Conservation (phyloP, 177 flowering plant species). For the Vitis hybrid region DNA sequence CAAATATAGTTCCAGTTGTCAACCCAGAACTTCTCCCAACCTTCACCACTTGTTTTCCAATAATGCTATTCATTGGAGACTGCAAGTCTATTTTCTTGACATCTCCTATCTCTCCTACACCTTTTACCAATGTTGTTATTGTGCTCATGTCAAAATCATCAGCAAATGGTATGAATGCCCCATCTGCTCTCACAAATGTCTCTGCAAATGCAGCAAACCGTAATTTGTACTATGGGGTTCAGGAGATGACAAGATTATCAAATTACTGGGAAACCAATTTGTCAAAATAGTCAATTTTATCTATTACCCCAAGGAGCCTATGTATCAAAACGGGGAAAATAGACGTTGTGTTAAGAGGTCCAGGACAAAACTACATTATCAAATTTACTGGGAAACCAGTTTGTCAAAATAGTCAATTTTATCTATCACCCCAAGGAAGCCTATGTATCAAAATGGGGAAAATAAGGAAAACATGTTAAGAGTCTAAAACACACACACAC, state of each 20-base stretch:
- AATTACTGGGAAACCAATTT: not conserved
- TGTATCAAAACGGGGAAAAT: not conserved
- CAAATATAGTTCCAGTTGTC: conserved; percentile 63
- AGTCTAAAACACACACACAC: no score
- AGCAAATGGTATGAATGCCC: conserved; percentile 71
- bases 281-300: not conserved
- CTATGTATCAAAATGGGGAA: not conserved
- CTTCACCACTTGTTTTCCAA: conserved; percentile 65
- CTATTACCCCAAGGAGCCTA: not conserved
- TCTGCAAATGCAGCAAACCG: conserved; percentile 36
- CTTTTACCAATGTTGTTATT: conserved; percentile 59
- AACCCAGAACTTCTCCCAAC: conserved; percentile 80
- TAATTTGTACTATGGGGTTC: not conserved
- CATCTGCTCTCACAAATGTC: conserved; percentile 80
- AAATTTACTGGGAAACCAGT: no score
- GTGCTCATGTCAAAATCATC: conserved; percentile 68
- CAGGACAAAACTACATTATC: no score
- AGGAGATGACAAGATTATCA: not conserved
- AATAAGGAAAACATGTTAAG: not conserved
- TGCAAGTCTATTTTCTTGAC: conserved; percentile 62
- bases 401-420: not conserved
- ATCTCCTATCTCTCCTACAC: conserved; percentile 62
- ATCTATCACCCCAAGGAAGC: not conserved
- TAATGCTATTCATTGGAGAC: conserved; percentile 51
- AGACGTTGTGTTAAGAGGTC: not conserved